Evolutionary conservation across 352 stramenopile species (phyloP).

Genomic region (Phytophthora syringae): DNA sequence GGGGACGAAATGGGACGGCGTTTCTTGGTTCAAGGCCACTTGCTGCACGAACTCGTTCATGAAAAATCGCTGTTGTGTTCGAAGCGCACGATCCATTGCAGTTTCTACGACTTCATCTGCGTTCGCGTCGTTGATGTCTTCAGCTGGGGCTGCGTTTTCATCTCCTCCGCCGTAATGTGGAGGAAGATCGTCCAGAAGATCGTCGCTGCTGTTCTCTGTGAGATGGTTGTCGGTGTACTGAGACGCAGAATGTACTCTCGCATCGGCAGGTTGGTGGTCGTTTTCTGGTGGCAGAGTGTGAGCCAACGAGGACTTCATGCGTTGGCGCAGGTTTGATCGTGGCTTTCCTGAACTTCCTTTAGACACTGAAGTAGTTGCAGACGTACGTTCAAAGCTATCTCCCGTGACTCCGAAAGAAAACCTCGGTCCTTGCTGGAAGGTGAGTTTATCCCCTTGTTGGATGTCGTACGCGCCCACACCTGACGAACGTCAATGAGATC

Average conservation of each 20-base stretch:
- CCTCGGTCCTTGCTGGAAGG: slow-evolving; percentile 43
- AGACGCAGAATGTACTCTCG: slow-evolving; percentile 13
- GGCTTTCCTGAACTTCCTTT: slow-evolving; percentile 5
- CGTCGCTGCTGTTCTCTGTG: neutral
- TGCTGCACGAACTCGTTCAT: slow-evolving; percentile 63
- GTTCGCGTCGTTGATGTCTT: too few species aligned
- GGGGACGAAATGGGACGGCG: slow-evolving; percentile 5
- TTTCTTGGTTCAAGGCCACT: slow-evolving; percentile 43
- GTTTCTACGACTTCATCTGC: slow-evolving; percentile 13
- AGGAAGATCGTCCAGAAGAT: slow-evolving; percentile 1
- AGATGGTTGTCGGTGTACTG: slow-evolving; percentile 11
- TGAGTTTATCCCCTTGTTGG: slow-evolving; percentile 48
- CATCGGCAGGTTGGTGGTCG: neutral
- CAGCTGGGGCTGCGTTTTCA: slow-evolving; percentile 13
- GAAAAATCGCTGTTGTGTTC: slow-evolving; percentile 60
- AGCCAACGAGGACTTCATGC: slow-evolving; percentile 36
- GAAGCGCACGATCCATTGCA: slow-evolving; percentile 39
- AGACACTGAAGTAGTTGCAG: neutral
- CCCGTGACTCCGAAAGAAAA: slow-evolving; percentile 44
- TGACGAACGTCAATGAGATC: slow-evolving; percentile 3
- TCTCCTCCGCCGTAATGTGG: slow-evolving; percentile 16
- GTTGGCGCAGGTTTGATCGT: slow-evolving; percentile 1
- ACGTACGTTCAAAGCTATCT: too few species aligned
- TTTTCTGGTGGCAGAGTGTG: slow-evolving; percentile 5
- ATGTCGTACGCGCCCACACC: slow-evolving; percentile 66